These are phyloP conservation scores for Funneliformis mosseae DNA, from an alignment of 192 early-diverging fungal genomes.

Conservation along the genomic window DNA sequence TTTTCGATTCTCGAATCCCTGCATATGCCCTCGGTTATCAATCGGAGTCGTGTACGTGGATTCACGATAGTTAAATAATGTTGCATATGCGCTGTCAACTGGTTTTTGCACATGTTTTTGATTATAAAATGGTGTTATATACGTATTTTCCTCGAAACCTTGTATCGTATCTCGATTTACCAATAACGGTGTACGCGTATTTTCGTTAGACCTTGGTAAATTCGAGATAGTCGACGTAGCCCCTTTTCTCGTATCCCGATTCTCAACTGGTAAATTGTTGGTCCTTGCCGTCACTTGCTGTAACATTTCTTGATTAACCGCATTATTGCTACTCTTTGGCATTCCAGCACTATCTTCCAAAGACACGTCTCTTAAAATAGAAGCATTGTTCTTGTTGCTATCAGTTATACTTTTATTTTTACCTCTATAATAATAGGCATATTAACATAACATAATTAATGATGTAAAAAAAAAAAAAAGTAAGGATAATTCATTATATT, in stretches of 20 bases:
- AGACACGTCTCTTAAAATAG: neutral
- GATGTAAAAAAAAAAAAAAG: no score
- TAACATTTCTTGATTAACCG: neutral
- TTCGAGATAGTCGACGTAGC: neutral
- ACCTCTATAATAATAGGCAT: neutral
- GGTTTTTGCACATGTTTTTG: neutral
- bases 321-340: neutral
- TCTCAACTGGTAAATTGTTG: neutral
- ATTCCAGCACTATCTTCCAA: neutral
- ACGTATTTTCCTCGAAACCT: neutral
- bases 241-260: neutral
- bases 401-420: neutral
- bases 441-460: neutral
- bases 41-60: neutral
- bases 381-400: neutral
- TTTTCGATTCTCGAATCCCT: neutral
- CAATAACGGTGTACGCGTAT: neutral
- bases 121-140: neutral
- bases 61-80: neutral
- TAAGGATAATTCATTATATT: no score
- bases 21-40: neutral
- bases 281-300: neutral
- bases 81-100: neutral
- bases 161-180: neutral
- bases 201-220: neutral